Evolutionary conservation across 2,329 filamentous ascomycete genomes (phyloP), one percentile per base, ranked within the genome.

Genomic region (Fusarium decemcellulare): DNA sequence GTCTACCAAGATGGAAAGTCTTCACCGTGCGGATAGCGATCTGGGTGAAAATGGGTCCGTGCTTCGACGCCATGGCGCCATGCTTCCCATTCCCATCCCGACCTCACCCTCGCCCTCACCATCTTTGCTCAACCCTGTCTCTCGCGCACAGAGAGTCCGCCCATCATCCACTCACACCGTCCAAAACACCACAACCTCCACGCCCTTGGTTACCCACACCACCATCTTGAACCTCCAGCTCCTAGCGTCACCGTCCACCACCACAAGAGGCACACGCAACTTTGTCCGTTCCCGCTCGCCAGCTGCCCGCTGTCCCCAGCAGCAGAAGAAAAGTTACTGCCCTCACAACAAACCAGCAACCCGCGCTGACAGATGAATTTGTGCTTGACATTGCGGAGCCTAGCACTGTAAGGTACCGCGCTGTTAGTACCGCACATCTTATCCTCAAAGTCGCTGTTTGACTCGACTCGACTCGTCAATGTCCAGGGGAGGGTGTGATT

Each of bases 31-130:
- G 57, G 52, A 46, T 34, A 27, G 32, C 30, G 30, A 47, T 47
- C 42, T 61, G 16, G 18, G n/a, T 18, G 15, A 43, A 39, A 55
- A 27, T 16, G 32, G 30, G 58, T 61, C 58, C 30, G 58, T 55
- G 58, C 58, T 53, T 56, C 29, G 15, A 54, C 29, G 58, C 56
- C 50, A 61, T 61, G 58, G 58, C 50, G 51, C 58, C 50, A 60
- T 55, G 42, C 42, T 48, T 54, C 48, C 57, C 57, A 50, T 59
- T 59, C 47, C 47, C 56, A 42, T 53, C 57, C 57, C 40, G 47
- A 37, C 43, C 46, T 18, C 37, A 40, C 36, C 34, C 39, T 51
- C 34, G 48, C 48, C 34, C 48, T 51, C 47, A 51, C 47, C 47
- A 51, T 51, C 43, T 53, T 14, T 18, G 18, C 37, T 44, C 29